A percentile compares a stretch with the other conserved stretches of the same genome.
These are phyloP conservation scores for Fusarium sp. DNA, from an alignment of 2,329 filamentous ascomycete genomes.

Conservation along the genomic window DNA sequence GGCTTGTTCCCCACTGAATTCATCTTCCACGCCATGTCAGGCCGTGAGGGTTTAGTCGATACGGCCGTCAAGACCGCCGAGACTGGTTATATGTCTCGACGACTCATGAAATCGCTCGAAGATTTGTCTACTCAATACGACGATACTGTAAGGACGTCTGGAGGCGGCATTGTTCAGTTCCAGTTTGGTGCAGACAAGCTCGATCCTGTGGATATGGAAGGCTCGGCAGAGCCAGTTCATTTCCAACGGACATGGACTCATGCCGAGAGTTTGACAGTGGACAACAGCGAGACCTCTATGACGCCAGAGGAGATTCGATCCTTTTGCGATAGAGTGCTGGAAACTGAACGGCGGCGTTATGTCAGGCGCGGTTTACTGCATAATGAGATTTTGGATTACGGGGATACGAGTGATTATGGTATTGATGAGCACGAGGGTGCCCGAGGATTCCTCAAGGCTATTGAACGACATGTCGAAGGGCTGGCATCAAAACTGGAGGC, in stretches of 20 bases:
- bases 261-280: conserved; percentile 78
- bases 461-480: conserved; percentile 77
- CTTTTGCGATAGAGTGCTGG: conserved; percentile 75
- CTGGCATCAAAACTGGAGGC: conserved; percentile 70
- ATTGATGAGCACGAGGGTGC: conserved; percentile 86
- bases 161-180: conserved; percentile 91
- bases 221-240: conserved; percentile 88
- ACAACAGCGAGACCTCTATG: conserved; percentile 79
- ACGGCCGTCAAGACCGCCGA: conserved; percentile 99
- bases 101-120: conserved; percentile 97
- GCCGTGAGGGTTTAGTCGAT: conserved; percentile 97
- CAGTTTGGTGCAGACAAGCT: conserved; percentile 96
- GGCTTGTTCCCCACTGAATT: conserved; percentile 92
- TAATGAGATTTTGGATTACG: conserved; percentile 70
- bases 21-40: conserved; percentile 97
- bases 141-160: conserved; percentile 91
- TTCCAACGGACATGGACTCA: conserved; percentile 94
- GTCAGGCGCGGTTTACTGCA: background rate
- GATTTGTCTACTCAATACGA: conserved; percentile 95
- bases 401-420: conserved; percentile 74
- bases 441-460: conserved; percentile 82
- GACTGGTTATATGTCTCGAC: conserved; percentile 98
- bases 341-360: conserved; percentile 63
- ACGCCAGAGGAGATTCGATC: conserved; percentile 78
- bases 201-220: conserved; percentile 98